phyloP scores from a whole-genome alignment of 352 stramenopile genomes.

The Phytophthora sp. region DNA sequence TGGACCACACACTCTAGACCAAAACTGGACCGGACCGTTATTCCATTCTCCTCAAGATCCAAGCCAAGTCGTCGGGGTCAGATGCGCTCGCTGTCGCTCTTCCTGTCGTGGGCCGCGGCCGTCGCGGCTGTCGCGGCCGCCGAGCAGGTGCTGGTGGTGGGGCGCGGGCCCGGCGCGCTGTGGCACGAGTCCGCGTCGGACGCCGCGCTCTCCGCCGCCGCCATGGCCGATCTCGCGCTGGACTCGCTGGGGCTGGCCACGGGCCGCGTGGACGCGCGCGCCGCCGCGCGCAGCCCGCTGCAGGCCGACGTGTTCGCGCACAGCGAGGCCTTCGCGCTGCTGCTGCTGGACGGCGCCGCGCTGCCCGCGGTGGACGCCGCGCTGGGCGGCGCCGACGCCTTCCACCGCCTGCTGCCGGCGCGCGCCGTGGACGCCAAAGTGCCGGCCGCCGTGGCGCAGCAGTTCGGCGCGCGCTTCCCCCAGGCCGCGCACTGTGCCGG shows the following conservation, averaged over 20 bases:
- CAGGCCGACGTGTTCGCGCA: slow-evolving; percentile 53
- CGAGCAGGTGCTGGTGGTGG: slow-evolving; percentile 38
- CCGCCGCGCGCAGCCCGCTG: slow-evolving; percentile 31
- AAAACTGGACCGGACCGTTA: no score
- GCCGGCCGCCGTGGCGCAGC: slow-evolving; percentile 30
- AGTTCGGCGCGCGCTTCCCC: slow-evolving; percentile 25
- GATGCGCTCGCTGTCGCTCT: slow-evolving; percentile 10
- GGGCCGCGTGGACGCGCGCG: slow-evolving; percentile 24
- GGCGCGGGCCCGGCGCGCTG: slow-evolving; percentile 17
- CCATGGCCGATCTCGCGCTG: slow-evolving; percentile 48
- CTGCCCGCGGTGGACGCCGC: slow-evolving; percentile 21
- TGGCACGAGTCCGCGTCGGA: slow-evolving; percentile 25
- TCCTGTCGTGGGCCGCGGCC: slow-evolving; percentile 20
- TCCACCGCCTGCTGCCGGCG: slow-evolving; percentile 41
- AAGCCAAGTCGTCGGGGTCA: slow-evolving; percentile 23
- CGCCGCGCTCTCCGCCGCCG: slow-evolving; percentile 31
- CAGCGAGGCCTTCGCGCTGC: slow-evolving; percentile 36
- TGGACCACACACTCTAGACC: no score
- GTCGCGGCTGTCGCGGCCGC: slow-evolving; percentile 10
- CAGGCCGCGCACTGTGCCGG: slow-evolving; percentile 36
- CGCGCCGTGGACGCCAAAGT: slow-evolving; percentile 22
- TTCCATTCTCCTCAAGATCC: slow-evolving; percentile 23
- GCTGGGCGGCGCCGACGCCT: slow-evolving; percentile 17
- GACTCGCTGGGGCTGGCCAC: slow-evolving; percentile 39
- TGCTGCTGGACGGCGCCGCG: slow-evolving; percentile 39